Evolutionary conservation across 805 yeast species (phyloP), one percentile per base, ranked within the genome.

Genomic region (Monosporozyma servazzii): DNA sequence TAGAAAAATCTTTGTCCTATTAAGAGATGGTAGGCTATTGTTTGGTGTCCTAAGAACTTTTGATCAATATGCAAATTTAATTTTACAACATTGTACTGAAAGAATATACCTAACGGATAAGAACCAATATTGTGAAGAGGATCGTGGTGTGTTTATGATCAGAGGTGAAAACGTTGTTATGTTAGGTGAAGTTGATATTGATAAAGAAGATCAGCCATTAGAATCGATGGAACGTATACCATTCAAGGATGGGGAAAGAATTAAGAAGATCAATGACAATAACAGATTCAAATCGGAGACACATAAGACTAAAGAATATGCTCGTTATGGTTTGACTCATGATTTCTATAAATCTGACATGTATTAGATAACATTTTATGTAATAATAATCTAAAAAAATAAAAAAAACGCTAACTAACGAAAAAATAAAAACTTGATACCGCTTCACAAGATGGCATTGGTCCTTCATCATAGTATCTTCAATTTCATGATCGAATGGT

Each of bases 131-230:
- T 95, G 86, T 8, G 96, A 91, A 66, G 73, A 72, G n/a, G 75
- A 75, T 48, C 77, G 85, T 49, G 96, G 96, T 9, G 86, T 88
- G 48, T 84, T 82, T 64, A 78, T 93, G 71, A 84, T 93, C 41
- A 84, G 99, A 70, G 99, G 99, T 55, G 99, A 93, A 68, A 91
- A 91, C 61, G 93, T 93, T 8, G 93, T 90, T 9, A 79, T 90
- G 81, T 67, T 93, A 65, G 99, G 98, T 20, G 97, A 91, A 66
- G 78, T 91, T 55, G 96, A 90, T 67, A 85, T 88, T 55, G 96
- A 88, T 63, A 78, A 73, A 55, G 96, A 89, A 68, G 95, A 86
- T 62, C 78, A 72, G 54, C 86, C 86, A 49, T 68, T 86, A 58
- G 74, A 74, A 41, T 68, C 71, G 13, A 74, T 81, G 67, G 72